Conservation (phyloP, 2,329 filamentous ascomycete genomes). For the Colletotrichum tanaceti region DNA sequence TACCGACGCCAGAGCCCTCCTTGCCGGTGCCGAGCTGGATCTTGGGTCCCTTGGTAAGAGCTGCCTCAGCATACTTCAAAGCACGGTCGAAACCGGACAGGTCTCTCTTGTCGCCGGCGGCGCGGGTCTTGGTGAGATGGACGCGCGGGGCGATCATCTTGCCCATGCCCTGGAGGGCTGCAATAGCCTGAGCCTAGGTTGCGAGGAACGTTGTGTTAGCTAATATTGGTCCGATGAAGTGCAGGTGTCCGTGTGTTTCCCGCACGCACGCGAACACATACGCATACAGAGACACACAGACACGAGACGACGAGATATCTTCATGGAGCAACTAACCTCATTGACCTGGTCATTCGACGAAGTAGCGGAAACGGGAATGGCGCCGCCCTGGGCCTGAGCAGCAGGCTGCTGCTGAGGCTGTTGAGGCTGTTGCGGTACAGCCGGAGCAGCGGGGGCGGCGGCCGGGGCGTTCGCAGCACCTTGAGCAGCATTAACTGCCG, state of each 20-base stretch:
- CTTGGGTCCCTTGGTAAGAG: slow-evolving; percentile 53
- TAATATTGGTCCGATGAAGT: slow-evolving; percentile 8
- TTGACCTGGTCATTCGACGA: slow-evolving; percentile 27
- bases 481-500: slow-evolving; percentile 55
- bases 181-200: slow-evolving; percentile 54
- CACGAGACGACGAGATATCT: slow-evolving; percentile 41
- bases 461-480: slow-evolving; percentile 45
- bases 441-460: slow-evolving; percentile 47
- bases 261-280: slow-evolving; percentile 43
- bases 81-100: slow-evolving; percentile 55
- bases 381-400: slow-evolving; percentile 22
- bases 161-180: slow-evolving; percentile 59
- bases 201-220: slow-evolving; percentile 19
- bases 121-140: slow-evolving; percentile 41
- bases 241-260: slow-evolving; percentile 38
- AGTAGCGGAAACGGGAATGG: slow-evolving; percentile 24
- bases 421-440: slow-evolving; percentile 40
- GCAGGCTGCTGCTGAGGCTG: slow-evolving; percentile 40
- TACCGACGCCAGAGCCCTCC: slow-evolving; percentile 54
- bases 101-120: slow-evolving; percentile 50
- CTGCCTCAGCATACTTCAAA: slow-evolving; percentile 53
- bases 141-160: slow-evolving; percentile 61
- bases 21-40: slow-evolving; percentile 55
- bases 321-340: slow-evolving; percentile 31
- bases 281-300: slow-evolving; percentile 43